Evolutionary conservation across 768 basidiomycete species (phyloP).

Genomic region (Kwoniella sp.): DNA sequence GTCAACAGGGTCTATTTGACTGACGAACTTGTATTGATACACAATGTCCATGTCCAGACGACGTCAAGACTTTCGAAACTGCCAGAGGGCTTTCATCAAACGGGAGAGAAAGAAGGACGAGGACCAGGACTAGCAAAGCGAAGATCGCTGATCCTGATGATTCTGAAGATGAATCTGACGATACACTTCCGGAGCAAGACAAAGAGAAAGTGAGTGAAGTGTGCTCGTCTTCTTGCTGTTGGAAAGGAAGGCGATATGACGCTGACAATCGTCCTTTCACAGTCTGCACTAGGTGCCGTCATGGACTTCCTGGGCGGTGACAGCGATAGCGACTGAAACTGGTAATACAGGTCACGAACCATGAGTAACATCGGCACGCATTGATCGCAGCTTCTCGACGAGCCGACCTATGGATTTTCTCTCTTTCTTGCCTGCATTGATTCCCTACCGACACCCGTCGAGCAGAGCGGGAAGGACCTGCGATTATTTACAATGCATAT

Average conservation of each 20-base stretch:
- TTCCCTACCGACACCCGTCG: too few relatives aligned
- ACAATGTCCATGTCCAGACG: constrained; percentile 33
- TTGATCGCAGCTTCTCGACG: too few relatives aligned
- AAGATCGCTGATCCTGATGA: constrained; percentile 2
- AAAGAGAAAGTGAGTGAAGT: constrained; percentile 20
- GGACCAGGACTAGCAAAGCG: not conserved
- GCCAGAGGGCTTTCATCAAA: constrained; percentile 34
- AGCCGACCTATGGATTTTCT: too few relatives aligned
- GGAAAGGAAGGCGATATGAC: too few relatives aligned
- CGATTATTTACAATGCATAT: too few relatives aligned
- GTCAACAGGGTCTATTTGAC: not conserved
- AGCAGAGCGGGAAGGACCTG: too few relatives aligned
- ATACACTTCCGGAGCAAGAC: not conserved
- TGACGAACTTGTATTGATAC: not conserved
- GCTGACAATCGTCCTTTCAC: not conserved
- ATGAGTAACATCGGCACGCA: too few relatives aligned
- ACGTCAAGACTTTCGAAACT: constrained; percentile 46
- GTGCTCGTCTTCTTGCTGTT: too few relatives aligned
- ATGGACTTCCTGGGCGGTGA: constrained; percentile 38
- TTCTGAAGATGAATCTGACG: constrained; percentile 5
- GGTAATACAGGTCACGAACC: too few relatives aligned
- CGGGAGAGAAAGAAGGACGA: not conserved
- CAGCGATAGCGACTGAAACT: constrained; percentile 20
- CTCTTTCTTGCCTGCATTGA: too few relatives aligned
- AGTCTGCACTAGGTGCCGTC: constrained; percentile 39